These are phyloP conservation scores for Dujonia santamariae DNA, from an alignment of 1,139 yeast genomes.

Conservation along the genomic window DNA sequence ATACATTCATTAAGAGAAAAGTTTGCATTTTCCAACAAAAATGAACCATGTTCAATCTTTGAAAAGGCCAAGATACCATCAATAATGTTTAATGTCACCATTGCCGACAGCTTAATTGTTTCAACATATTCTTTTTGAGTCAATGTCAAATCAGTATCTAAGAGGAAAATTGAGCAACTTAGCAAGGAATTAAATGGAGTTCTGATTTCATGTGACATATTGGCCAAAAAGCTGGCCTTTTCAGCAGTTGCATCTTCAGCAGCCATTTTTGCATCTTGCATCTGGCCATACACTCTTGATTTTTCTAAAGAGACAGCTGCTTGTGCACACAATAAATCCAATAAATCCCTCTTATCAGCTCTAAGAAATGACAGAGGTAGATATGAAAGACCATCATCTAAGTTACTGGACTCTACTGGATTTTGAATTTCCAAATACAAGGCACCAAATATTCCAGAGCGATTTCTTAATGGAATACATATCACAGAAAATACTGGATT, in stretches of 20 bases:
- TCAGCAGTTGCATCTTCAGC: conserved; percentile 62
- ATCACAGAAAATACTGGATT: conserved; percentile 34
- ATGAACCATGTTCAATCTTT: conserved; percentile 55
- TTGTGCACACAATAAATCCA: conserved; percentile 49
- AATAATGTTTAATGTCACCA: conserved; percentile 52
- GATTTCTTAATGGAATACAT: conserved; percentile 49
- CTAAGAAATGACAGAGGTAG: conserved; percentile 20
- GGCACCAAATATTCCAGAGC: conserved; percentile 44
- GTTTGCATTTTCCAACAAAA: conserved; percentile 44
- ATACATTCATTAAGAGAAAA: conserved; percentile 50
- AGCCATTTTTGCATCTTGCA: conserved; percentile 51
- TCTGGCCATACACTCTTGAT: conserved; percentile 45
- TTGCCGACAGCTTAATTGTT: conserved; percentile 50
- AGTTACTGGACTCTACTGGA: background rate
- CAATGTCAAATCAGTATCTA: conserved; percentile 46
- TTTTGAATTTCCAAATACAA: conserved; percentile 44
- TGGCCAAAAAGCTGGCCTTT: conserved; percentile 57
- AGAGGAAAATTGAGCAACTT: conserved; percentile 51
- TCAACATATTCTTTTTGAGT: conserved; percentile 55
- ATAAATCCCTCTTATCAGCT: conserved; percentile 35
- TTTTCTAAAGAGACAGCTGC: conserved; percentile 55
- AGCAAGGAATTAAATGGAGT: conserved; percentile 57
- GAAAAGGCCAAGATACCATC: conserved; percentile 59
- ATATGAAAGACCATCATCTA: background rate
- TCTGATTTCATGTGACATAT: conserved; percentile 59